Evolutionary conservation across 2,329 filamentous ascomycete genomes (phyloP), one percentile per base, ranked within the genome.

Genomic region (Exophiala lecanii-corni): DNA sequence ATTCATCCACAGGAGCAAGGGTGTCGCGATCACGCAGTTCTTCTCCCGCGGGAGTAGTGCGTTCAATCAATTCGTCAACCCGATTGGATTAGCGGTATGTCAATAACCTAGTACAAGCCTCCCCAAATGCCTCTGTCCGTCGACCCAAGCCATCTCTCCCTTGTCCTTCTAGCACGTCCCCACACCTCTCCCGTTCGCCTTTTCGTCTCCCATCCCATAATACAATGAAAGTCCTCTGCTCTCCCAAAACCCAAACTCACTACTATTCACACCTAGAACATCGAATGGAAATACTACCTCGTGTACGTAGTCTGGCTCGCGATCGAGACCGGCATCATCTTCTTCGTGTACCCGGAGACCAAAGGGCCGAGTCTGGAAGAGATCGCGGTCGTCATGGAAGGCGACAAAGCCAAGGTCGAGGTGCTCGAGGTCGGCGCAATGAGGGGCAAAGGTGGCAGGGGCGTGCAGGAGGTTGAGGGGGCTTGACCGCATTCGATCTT

Each of bases 1-100:
- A 4, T 74, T 68, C 59, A 65, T 63, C 43, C 64, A 72, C 44
- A 69, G 71, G 37, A 67, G 68, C 50, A 71, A 71, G 57, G 71
- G 70, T 28, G 43, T 48, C 10, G 41, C 44, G n/a, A 48, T 51
- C n/a, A 45, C 39, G 13, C 39, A 46, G 18, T 43, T 46, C 39
- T 45, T 46, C 39, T 43, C 39, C 6, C 43, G 43, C 7, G 42
- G 39, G 18, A 43, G 43, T 26, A 43, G 35, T 36, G 36, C 43
- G 2, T 43, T 50, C 39, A 50, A 50, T 30, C 46, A 49, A 28
- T 49, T 43, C 20, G 46, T 49, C 37, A 49, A 49, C 19, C 46
- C 46, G 3, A 49, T 49, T 13, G 42, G 41, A 4, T 67, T 70
- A 0, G 18, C 21, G 19, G 35, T 23, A 23, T 15, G 35, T 38